Conservation (phyloP, 805 yeast genomes). For the Candida ponderosae region DNA sequence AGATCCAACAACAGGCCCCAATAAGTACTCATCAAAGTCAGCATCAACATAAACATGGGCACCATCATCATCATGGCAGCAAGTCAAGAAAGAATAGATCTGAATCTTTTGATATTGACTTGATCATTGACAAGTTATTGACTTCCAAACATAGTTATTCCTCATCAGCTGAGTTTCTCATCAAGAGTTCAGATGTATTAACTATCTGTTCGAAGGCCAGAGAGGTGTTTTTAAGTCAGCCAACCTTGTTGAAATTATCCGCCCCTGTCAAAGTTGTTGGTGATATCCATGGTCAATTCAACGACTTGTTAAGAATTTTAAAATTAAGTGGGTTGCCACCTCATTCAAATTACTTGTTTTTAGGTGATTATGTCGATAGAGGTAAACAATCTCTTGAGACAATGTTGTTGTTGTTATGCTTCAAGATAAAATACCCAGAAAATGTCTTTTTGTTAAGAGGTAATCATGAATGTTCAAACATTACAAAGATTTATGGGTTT, state of each 20-base stretch:
- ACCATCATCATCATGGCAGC: neutral
- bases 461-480: slow-evolving; percentile 96
- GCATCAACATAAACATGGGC: neutral
- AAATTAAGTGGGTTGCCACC: slow-evolving; percentile 98
- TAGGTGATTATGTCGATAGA: slow-evolving; percentile 96
- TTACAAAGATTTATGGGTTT: slow-evolving; percentile 94
- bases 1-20: neutral
- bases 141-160: slow-evolving; percentile 26
- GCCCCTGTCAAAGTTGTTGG: slow-evolving; percentile 83
- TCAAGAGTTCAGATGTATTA: slow-evolving; percentile 47
- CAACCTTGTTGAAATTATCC: slow-evolving; percentile 38
- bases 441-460: slow-evolving; percentile 90
- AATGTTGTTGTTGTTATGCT: slow-evolving; percentile 76
- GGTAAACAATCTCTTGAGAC: slow-evolving; percentile 97
- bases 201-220: slow-evolving; percentile 50
- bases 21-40: neutral
- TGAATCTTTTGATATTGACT: slow-evolving; percentile 44
- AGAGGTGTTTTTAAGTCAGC: slow-evolving; percentile 54
- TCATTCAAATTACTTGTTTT: slow-evolving; percentile 78
- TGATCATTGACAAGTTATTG: slow-evolving; percentile 52
- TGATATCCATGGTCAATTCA: slow-evolving; percentile 96
- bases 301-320: slow-evolving; percentile 83
- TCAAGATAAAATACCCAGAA: slow-evolving; percentile 94
- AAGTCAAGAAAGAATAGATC: slow-evolving; percentile 1
- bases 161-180: slow-evolving; percentile 38